Evolutionary conservation across 2,329 filamentous ascomycete genomes (phyloP).

Genomic region (Penicillium sp.): DNA sequence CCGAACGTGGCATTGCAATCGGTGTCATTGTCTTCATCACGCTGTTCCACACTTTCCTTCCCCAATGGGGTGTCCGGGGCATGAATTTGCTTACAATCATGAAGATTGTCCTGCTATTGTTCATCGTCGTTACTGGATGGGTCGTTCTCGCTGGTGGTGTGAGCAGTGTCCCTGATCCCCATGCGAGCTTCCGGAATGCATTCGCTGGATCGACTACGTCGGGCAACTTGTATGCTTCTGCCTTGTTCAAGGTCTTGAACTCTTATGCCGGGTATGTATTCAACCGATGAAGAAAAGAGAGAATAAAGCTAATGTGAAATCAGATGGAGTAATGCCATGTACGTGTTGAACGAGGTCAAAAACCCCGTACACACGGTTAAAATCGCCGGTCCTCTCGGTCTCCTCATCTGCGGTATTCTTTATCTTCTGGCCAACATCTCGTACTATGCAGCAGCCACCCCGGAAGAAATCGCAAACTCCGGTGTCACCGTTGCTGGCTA

Average conservation of each 20-base stretch:
- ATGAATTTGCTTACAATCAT: constrained; percentile 45
- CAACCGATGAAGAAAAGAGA: constrained; percentile 25
- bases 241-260: constrained; percentile 55
- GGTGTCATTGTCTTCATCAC: constrained; percentile 31
- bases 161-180: constrained; percentile 12
- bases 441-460: constrained; percentile 53
- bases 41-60: constrained; percentile 38
- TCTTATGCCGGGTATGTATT: constrained; percentile 49
- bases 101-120: constrained; percentile 44
- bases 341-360: constrained; percentile 50
- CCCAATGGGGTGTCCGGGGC: constrained; percentile 38
- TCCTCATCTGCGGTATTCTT: constrained; percentile 46
- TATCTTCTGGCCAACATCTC: constrained; percentile 55
- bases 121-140: constrained; percentile 26
- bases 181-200: constrained; percentile 12
- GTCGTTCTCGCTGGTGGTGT: constrained; percentile 24
- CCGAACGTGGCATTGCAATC: constrained; percentile 25
- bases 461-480: constrained; percentile 47
- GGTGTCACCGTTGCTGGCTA: constrained; percentile 51
- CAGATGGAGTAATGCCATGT: constrained; percentile 8
- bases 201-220: constrained; percentile 22
- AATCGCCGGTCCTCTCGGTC: constrained; percentile 49
- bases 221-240: constrained; percentile 46
- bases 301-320: constrained; percentile 15
- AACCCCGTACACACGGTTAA: constrained; percentile 54